Evolutionary conservation across 2,329 filamentous ascomycete genomes (phyloP).

Genomic region (Venturia aucupariae): DNA sequence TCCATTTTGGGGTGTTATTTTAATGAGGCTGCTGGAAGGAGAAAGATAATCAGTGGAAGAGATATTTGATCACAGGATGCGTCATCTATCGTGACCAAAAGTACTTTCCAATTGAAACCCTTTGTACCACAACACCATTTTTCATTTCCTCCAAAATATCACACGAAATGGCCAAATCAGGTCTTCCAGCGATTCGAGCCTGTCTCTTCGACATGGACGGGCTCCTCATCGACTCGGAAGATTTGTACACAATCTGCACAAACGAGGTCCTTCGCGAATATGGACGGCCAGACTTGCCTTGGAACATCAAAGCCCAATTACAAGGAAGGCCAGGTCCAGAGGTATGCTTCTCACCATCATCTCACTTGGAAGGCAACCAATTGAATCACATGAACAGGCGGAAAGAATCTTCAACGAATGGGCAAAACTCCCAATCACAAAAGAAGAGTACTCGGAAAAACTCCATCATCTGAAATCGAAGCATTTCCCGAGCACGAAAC

Average conservation of each 20-base stretch:
- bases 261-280: constrained; percentile 75
- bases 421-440: constrained; percentile 72
- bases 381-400: constrained; percentile 31
- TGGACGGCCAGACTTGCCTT: constrained; percentile 66
- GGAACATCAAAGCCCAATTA: constrained; percentile 86
- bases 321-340: constrained; percentile 53
- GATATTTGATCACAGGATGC: neutral
- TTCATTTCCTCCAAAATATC: neutral
- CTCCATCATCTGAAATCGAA: constrained; percentile 56
- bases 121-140: neutral
- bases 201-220: constrained; percentile 99
- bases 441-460: constrained; percentile 55
- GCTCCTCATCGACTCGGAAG: constrained; percentile 87
- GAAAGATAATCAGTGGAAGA: neutral
- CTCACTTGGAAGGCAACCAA: neutral
- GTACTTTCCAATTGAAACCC: neutral
- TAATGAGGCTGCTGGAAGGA: neutral
- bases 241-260: constrained; percentile 73
- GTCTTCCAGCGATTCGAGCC: constrained; percentile 66
- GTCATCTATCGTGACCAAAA: neutral
- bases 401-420: constrained; percentile 62
- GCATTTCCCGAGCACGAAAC: constrained; percentile 64
- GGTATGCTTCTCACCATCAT: too few relatives aligned
- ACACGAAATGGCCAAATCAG: neutral
- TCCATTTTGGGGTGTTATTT: neutral